Base-by-base conservation (phyloP, 1,284 basidiomycete species). In the Ustilago esculenta region DNA sequence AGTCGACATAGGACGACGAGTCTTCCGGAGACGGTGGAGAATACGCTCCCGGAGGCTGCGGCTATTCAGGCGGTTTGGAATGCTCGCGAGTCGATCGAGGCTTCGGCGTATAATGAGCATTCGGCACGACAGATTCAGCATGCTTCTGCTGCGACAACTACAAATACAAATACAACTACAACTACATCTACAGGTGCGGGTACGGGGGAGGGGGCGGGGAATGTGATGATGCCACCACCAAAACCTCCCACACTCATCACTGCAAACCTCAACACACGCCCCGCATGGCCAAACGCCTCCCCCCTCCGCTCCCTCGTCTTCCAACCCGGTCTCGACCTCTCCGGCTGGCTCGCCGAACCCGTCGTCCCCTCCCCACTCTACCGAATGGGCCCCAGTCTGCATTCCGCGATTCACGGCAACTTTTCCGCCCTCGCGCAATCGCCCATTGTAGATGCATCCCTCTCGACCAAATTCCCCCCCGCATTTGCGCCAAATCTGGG, bases 361-460 rank as follows among this genome's bases (percentile, higher is more conserved):
- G 73, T 81, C 3, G 71, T 79, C 4, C 78, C 79, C 5, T 80
- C 79, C 10, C 78, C 79, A 1, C 45, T 80, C 45, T 79, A 80
- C 29, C 71, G 75, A 23, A 69, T 69, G 53, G 79, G 79, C 1
- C 72, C 79, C 5, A 73, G 73, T 40, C 33, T 75, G 27, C 59
- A 64, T 23, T 65, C 67, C 17, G 52, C 56, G 27, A 59, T 70
- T 42, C 56, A 48, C 33, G 67, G 67, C 20, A 60, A 60, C 36
- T 69, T 63, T 50, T 43, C 53, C 11, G 60, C 44, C 23, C 54
- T 70, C 29, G 27, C 46, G 21, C 67, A 70, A 5, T 70, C 67
- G 33, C 67, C 67, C 14, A 35, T 65, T 5, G 32, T 54, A 15
- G 67, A 61, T 14, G 60, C 57, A 17, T 57, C 60, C 29, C 58